These are phyloP conservation scores for Posidonia australis DNA, from an alignment of 106 monocot genomes.

Conservation along the genomic window DNA sequence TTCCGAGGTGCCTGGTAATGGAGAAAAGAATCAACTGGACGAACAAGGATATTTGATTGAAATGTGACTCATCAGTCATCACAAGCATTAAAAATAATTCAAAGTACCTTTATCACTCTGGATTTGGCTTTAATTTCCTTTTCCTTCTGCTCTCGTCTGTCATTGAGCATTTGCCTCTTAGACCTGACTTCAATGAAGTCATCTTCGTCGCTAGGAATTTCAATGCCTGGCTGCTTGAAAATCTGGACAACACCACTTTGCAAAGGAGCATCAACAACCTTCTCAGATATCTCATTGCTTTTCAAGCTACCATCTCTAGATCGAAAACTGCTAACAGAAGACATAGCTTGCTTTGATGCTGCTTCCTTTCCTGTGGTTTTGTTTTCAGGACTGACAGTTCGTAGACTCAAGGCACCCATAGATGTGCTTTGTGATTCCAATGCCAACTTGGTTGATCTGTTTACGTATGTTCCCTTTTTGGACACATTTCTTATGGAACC, in stretches of 20 bases:
- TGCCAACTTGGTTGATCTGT: slow-evolving; percentile 13
- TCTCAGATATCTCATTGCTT: slow-evolving; percentile 29
- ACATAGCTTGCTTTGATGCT: slow-evolving; percentile 14
- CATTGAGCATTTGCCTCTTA: slow-evolving; percentile 90
- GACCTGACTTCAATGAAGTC: slow-evolving; percentile 94
- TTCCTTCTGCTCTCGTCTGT: slow-evolving; percentile 69
- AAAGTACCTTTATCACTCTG: slow-evolving; percentile 48
- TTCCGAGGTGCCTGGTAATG: slow-evolving; percentile 43
- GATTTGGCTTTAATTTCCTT: slow-evolving; percentile 76
- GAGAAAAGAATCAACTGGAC: background rate
- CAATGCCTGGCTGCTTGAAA: slow-evolving; percentile 83
- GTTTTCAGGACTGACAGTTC: slow-evolving; percentile 10
- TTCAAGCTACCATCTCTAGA: slow-evolving; percentile 17
- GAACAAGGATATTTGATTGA: background rate
- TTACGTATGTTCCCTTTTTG: slow-evolving; percentile 23
- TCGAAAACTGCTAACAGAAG: slow-evolving; percentile 16
- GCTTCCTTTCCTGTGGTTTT: slow-evolving; percentile 19
- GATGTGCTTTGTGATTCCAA: slow-evolving; percentile 23
- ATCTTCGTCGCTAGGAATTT: slow-evolving; percentile 80
- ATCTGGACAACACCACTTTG: slow-evolving; percentile 63
- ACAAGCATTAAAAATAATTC: background rate
- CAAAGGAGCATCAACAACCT: slow-evolving; percentile 56
- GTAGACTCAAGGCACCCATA: slow-evolving; percentile 13
- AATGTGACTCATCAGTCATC: background rate
- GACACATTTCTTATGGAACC: background rate